Evolutionary conservation across 2,329 filamentous ascomycete species (phyloP), one percentile per base, ranked within the genome.

Genomic region (Seiridium cupressi): DNA sequence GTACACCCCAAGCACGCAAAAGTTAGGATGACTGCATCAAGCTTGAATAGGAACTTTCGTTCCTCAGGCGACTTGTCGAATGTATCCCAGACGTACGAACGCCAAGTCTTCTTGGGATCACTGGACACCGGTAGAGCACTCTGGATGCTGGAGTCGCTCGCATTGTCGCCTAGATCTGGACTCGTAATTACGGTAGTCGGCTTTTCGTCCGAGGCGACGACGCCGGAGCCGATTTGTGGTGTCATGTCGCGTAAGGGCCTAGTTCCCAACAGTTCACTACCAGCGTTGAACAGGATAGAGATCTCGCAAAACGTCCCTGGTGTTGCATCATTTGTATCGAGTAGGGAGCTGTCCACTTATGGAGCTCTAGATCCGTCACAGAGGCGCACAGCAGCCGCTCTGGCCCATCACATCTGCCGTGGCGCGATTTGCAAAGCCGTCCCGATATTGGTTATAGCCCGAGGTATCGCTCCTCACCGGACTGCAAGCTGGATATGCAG

Each of bases 11-110:
- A 63, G 1, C 70, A 75, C 3, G 75, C 75, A 62, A 79, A 73
- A 1, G 74, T 76, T 46, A 77, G 63, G 48, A 80, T 69, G 1
- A 76, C 70, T 8, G 73, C 73, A 47, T 80, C 78, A 1, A 80
- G 66, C 64, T 79, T 80, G 65, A 78, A 73, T 9, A 80, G 65
- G 36, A 79, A 77, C 9, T 63, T 67, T 2, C 73, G 69, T 61
- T 79, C 77, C 53, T 76, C 73, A 0, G 74, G 74, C 0, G 73
- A 72, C 62, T 78, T 78, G 60, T 78, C 76, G 31, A 81, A 72
- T 0, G 78, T 79, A 61, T 82, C 79, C 79, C 80, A 82, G n/a
- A 82, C 8, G 51, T 79, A 79, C 0, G 78, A 80, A 32, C 72
- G 73, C 80, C 80, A 82, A 32, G 75, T 80, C 40, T 62, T 61